Evolutionary conservation across 2,329 filamentous ascomycete species (phyloP), one percentile per base, ranked within the genome.

Genomic region (Alternaria conjuncta): DNA sequence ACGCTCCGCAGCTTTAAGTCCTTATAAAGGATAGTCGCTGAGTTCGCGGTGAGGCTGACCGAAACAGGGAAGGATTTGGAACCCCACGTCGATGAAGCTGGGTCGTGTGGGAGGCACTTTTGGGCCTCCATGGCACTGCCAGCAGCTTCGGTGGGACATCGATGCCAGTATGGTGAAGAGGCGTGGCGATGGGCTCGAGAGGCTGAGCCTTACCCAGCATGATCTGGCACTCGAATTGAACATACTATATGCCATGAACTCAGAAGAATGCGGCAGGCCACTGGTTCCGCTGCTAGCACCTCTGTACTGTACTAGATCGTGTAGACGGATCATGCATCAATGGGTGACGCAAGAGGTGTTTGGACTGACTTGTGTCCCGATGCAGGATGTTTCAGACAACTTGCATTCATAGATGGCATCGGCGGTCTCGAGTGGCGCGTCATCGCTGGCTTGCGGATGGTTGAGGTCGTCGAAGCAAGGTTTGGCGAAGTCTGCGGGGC

Each of bases 381-480:
- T 25, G 15, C 12, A 13, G 9, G 13, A 8, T 32, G 20, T 28
- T 50, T 47, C 26, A 21, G 26, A 54, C 32, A 36, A n/a, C 36
- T 28, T 30, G 21, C 13, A 23, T 12, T 5, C 26, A 28, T 28
- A 5, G 26, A 28, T 32, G 12, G 20, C 13, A 15, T n/a, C 20
- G 13, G 20, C 28, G 10, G 20, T 10, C 32, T n/a, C 30, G 1
- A 25, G 20, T 61, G 58, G 18, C 26, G 32, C 30, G 25, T 28
- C 13, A 60, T 57, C 36, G 57, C 57, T 46, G 46, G 44, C 26
- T 21, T 43, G 36, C 10, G 28, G 15, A 61, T 15, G 41, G 57
- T n/a, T 70, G 68, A 70, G 43, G 68, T 68, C 57, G 59, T 69
- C 57, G 36, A 61, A 67, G 61, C 63, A 70, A 70, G 60, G 66